A percentile compares a stretch with the other conserved stretches of the same genome.
These are phyloP conservation scores for Xylogone sp. DNA, from an alignment of 2,329 filamentous ascomycete species.

Conservation along the genomic window DNA sequence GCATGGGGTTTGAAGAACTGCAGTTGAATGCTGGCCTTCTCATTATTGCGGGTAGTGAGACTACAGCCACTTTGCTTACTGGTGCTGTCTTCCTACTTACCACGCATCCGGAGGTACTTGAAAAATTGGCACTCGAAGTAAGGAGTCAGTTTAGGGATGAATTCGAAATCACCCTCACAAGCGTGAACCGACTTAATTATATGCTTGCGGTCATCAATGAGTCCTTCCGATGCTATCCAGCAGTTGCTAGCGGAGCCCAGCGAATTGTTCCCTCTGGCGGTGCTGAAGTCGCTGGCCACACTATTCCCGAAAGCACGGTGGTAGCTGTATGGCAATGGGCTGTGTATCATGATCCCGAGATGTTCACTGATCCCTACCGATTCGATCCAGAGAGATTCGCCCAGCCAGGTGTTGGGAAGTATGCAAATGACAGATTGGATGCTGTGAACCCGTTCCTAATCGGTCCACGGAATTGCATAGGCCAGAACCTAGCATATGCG, in stretches of 20 bases:
- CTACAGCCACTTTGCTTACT: constrained; percentile 3
- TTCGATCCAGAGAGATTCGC: constrained; percentile 2
- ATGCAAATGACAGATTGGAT: constrained; percentile 6
- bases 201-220: constrained; percentile 40
- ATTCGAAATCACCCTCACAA: constrained; percentile 28
- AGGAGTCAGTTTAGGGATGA: neutral
- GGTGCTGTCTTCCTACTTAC: constrained; percentile 14
- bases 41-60: constrained; percentile 3
- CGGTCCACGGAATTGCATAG: constrained; percentile 13
- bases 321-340: neutral
- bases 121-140: constrained; percentile 30
- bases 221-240: constrained; percentile 35
- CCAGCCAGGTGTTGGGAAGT: neutral
- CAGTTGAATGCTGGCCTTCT: neutral
- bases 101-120: constrained; percentile 23
- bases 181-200: constrained; percentile 20
- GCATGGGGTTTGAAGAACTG: neutral
- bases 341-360: neutral
- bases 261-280: neutral
- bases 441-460: constrained; percentile 10
- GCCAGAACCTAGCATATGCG: constrained; percentile 11
- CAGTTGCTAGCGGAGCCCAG: neutral
- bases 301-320: neutral
- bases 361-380: constrained; percentile 3
- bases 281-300: neutral